These are phyloP conservation scores for Teratosphaeria pseudoeucalypti DNA, from an alignment of 2,329 filamentous ascomycete genomes.

Conservation along the genomic window DNA sequence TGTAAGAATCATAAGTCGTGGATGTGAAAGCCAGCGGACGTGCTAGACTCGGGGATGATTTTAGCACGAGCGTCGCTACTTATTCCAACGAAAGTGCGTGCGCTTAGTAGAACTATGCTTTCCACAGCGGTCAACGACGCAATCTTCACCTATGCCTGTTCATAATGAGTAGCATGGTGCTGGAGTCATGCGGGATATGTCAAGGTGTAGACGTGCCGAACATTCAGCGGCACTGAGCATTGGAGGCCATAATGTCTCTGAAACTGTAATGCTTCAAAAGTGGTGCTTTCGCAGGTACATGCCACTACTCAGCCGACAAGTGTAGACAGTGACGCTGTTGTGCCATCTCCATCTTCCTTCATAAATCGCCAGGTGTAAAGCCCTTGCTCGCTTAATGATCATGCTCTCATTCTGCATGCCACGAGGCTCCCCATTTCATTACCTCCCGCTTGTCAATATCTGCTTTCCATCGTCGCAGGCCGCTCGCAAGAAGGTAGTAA, in stretches of 20 bases:
- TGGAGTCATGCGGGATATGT: neutral
- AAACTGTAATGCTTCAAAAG: neutral
- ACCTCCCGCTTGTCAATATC: neutral
- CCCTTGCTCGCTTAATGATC: neutral
- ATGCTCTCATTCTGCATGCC: neutral
- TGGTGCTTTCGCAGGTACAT: neutral
- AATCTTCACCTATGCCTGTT: too few relatives aligned
- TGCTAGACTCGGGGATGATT: neutral
- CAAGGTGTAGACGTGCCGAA: neutral
- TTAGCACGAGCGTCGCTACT: too few relatives aligned
- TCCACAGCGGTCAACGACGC: too few relatives aligned
- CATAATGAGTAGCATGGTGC: too few relatives aligned
- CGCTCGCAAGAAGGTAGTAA: constrained; percentile 3
- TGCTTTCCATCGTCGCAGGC: neutral
- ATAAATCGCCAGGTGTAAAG: neutral
- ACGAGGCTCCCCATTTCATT: neutral
- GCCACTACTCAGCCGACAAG: neutral
- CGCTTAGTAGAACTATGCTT: too few relatives aligned
- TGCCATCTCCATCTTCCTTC: neutral
- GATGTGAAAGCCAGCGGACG: neutral
- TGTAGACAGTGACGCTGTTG: neutral
- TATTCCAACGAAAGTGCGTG: too few relatives aligned
- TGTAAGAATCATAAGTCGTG: neutral
- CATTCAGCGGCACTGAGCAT: neutral
- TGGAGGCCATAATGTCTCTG: neutral